phyloP scores from a whole-genome alignment of 805 yeast species.

The Blastobotrys parvus region DNA sequence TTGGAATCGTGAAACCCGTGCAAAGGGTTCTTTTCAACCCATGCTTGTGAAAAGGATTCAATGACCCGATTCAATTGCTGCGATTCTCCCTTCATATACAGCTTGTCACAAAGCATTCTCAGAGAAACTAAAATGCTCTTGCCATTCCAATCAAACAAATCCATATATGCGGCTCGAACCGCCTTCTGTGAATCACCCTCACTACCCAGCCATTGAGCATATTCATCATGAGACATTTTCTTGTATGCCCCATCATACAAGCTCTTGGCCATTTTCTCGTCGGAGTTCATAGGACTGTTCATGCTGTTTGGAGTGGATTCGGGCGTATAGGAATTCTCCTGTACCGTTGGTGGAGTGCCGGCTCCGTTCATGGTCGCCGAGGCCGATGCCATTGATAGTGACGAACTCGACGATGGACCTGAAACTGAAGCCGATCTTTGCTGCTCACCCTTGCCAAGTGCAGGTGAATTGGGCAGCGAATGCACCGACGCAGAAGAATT shows the following conservation, averaged over 20 bases:
- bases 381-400: neutral
- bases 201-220: slow-evolving; percentile 35
- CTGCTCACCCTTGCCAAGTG: too few relatives aligned
- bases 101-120: slow-evolving; percentile 49
- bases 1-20: slow-evolving; percentile 43
- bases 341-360: too few relatives aligned
- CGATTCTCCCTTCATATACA: slow-evolving; percentile 77
- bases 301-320: neutral
- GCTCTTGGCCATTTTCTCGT: slow-evolving; percentile 5
- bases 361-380: too few relatives aligned
- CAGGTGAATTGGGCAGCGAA: neutral
- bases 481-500: neutral
- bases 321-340: neutral
- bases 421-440: too few relatives aligned
- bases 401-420: neutral
- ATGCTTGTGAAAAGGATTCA: slow-evolving; percentile 57
- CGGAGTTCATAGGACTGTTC: neutral
- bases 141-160: slow-evolving; percentile 36
- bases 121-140: slow-evolving; percentile 49
- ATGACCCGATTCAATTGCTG: slow-evolving; percentile 71
- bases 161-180: slow-evolving; percentile 32
- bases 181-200: slow-evolving; percentile 19
- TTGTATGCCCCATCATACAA: slow-evolving; percentile 12
- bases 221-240: slow-evolving; percentile 30
- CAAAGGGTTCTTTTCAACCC: slow-evolving; percentile 42